Evolutionary conservation across 2,329 filamentous ascomycete genomes (phyloP).

Genomic region (Monilinia vaccinii-corymbosi): DNA sequence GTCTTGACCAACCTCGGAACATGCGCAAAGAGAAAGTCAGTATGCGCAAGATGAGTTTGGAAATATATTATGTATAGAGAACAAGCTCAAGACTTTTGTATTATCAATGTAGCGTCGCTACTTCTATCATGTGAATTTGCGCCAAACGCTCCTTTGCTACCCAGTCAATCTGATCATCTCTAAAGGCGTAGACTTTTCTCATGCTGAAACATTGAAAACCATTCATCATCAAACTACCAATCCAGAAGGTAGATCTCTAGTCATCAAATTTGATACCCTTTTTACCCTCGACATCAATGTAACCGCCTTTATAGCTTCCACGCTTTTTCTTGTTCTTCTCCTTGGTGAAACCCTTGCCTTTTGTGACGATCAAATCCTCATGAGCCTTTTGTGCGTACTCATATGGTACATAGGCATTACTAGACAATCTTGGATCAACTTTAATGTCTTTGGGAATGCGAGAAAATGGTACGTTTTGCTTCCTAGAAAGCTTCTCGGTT

Average conservation of each 20-base stretch:
- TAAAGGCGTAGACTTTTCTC: neutral
- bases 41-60: neutral
- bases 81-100: conserved; percentile 6
- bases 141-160: conserved; percentile 9
- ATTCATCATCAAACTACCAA: neutral
- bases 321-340: conserved; percentile 99
- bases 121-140: conserved; percentile 4
- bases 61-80: neutral
- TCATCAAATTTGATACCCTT: conserved; percentile 95
- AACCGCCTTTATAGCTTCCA: conserved; percentile 81
- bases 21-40: neutral
- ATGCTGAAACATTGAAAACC: neutral
- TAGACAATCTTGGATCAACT: conserved; percentile 61
- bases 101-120: conserved; percentile 5
- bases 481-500: conserved; percentile 32
- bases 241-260: conserved; percentile 35
- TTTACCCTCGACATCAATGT: conserved; percentile 72
- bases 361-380: conserved; percentile 79
- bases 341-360: conserved; percentile 96
- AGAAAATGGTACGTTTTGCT: conserved; percentile 62
- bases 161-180: neutral
- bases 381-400: conserved; percentile 85
- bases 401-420: conserved; percentile 75
- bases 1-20: neutral
- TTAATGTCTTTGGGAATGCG: conserved; percentile 61